A percentile compares a stretch with the other conserved stretches of the same genome.
phyloP scores from a whole-genome alignment of 2,329 filamentous ascomycete species.

The Aureobasidium sp. region DNA sequence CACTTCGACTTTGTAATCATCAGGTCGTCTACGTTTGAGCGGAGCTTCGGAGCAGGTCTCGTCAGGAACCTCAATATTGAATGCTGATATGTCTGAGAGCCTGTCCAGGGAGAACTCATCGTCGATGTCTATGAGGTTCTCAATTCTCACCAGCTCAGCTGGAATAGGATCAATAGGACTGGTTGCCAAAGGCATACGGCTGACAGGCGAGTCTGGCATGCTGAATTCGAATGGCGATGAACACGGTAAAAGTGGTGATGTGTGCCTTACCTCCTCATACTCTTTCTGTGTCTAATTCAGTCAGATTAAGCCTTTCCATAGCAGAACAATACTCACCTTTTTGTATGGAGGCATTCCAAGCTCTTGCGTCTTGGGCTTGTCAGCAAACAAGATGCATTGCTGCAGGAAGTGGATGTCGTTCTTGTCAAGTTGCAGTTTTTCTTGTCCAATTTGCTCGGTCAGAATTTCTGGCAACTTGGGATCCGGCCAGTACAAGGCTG shows the following conservation, averaged over 20 bases:
- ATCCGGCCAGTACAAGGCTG: slow-evolving; percentile 33
- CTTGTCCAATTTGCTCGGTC: slow-evolving; percentile 22
- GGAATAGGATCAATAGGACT: background rate
- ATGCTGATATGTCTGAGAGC: background rate
- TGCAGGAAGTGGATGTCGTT: slow-evolving; percentile 23
- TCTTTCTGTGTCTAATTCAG: background rate
- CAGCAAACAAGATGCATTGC: background rate
- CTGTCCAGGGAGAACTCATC: background rate
- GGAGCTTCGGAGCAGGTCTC: background rate
- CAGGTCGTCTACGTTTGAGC: background rate
- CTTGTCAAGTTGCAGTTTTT: slow-evolving; percentile 30
- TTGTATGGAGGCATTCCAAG: background rate
- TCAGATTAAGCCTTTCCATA: background rate
- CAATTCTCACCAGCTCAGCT: background rate
- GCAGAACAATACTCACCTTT: background rate
- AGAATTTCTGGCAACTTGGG: slow-evolving; percentile 24
- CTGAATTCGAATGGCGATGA: background rate
- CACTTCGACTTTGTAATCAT: slow-evolving; percentile 12
- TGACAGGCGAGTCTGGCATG: slow-evolving; percentile 1
- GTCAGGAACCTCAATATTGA: background rate
- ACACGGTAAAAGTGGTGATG: background rate
- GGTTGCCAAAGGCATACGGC: background rate
- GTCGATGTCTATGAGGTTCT: background rate
- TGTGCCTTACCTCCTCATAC: background rate
- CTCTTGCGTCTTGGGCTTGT: background rate